Base-by-base conservation (phyloP, 1,284 basidiomycete species). In the Fomes fomentarius region DNA sequence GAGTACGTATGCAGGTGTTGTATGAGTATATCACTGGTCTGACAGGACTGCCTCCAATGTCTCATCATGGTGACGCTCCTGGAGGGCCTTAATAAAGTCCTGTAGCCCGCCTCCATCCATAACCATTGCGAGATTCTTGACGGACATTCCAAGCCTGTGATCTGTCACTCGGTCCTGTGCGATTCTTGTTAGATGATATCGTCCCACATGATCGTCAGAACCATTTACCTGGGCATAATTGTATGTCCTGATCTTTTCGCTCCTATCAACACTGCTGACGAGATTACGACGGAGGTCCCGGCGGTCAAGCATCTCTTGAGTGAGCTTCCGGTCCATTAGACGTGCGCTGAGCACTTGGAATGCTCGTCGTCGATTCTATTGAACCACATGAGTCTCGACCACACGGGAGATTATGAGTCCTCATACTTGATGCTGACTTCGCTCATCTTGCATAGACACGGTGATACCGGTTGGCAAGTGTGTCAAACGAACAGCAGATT, bases 361-460 rank as follows among this genome's bases (percentile, higher is more conserved):
- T 0, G 96, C 95, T 52, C 91, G 87, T 4, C 89, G 84, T 63
- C 85, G 86, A 67, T 98, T 97, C 90, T 96, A 54, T 12, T 24
- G 24, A 4, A 21, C 26, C 21, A n/a, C 61, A 41, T 2, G 38
- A 14, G 5, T 44, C 15, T 14, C 37, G 19, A 21, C 22, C 42
- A 31, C 15, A 22, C 11, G 35, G 19, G 25, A 2, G 14, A 22
- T 42, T 4, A 37, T 19, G 21, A 22, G n/a, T 4, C 22, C 2
- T 62, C 75, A 11, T 56, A 93, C 93, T 75, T 93, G 91, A 69
- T 99, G 96, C 69, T 99, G 96, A 66, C 91, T 94, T 9, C 97
- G 84, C 60, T 96, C 95, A 65, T 99, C 96, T 75, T 99, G 97
- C 94, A 98, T 98, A 3, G 94, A 96, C 9, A 99, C 97, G 0